Percentiles rank a stretch among this genome's conserved stretches.
These are phyloP conservation scores for Ceratocystis smalleyi DNA, from an alignment of 2,329 filamentous ascomycete genomes.

Conservation along the genomic window DNA sequence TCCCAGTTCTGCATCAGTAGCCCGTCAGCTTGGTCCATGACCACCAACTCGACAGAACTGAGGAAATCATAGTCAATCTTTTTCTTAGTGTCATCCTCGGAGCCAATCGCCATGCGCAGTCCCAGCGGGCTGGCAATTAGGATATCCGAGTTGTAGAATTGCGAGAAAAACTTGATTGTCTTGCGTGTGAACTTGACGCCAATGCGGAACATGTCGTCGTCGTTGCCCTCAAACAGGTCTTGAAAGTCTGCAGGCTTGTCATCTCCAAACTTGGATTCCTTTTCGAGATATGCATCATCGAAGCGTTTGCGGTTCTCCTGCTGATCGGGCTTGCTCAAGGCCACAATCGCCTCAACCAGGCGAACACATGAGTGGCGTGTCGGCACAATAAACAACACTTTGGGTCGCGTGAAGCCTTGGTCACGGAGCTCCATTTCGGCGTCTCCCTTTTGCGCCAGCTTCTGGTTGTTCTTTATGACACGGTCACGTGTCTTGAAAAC, in stretches of 20 bases:
- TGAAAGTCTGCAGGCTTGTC: conserved; percentile 75
- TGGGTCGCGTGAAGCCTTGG: conserved; percentile 89
- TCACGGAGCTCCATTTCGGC: conserved; percentile 64
- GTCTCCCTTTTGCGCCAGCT: conserved; percentile 48
- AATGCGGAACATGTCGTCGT: conserved; percentile 91
- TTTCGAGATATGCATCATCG: conserved; percentile 61
- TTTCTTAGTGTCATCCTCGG: conserved; percentile 45
- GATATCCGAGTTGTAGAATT: conserved; percentile 94
- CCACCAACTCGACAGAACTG: conserved; percentile 77
- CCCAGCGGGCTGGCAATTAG: conserved; percentile 83
- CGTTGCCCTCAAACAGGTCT: conserved; percentile 83
- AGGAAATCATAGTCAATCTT: conserved; percentile 74
- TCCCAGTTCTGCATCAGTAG: conserved; percentile 98
- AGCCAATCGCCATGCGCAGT: conserved; percentile 76
- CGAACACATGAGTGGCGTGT: conserved; percentile 74
- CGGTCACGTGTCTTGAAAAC: conserved; percentile 85
- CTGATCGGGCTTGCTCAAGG: conserved; percentile 67
- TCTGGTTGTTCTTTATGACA: conserved; percentile 83
- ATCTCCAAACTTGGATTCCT: conserved; percentile 47
- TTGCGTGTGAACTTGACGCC: conserved; percentile 96
- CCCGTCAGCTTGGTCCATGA: conserved; percentile 84
- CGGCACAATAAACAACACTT: conserved; percentile 78
- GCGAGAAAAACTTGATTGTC: conserved; percentile 83
- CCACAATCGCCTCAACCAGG: conserved; percentile 60
- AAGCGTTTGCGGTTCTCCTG: conserved; percentile 93